phyloP scores from a whole-genome alignment of 495 filamentous ascomycete genomes.

The Daldinia caldariorum region DNA sequence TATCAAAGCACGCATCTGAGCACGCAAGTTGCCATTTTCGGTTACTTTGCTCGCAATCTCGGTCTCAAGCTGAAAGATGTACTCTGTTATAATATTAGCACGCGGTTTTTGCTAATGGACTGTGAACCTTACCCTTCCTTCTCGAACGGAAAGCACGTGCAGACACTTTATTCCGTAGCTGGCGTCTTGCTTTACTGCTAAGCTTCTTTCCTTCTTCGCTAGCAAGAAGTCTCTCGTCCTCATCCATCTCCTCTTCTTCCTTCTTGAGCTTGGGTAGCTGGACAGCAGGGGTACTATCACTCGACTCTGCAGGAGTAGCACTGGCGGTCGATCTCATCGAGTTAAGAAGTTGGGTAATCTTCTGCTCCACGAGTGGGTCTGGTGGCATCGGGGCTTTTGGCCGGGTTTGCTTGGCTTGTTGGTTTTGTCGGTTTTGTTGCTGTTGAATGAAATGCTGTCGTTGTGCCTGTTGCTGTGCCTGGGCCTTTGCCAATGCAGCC shows the following conservation, averaged over 20 bases:
- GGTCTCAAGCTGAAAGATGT: constrained; percentile 89
- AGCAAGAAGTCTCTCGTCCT: constrained; percentile 90
- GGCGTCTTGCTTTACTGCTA: constrained; percentile 90
- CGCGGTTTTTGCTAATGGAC: constrained; percentile 4
- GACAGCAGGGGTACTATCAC: constrained; percentile 60
- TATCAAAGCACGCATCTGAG: constrained; percentile 75
- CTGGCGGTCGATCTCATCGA: constrained; percentile 76
- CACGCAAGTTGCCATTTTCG: constrained; percentile 75
- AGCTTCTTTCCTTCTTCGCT: constrained; percentile 98
- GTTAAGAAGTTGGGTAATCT: constrained; percentile 83
- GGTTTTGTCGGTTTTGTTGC: constrained; percentile 46
- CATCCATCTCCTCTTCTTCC: constrained; percentile 98
- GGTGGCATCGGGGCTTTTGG: constrained; percentile 59
- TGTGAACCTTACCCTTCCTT: constrained; percentile 80
- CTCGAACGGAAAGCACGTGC: constrained; percentile 94
- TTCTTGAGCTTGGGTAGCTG: constrained; percentile 72
- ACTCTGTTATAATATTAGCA: constrained; percentile 75
- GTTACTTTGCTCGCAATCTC: constrained; percentile 78
- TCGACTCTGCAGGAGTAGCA: constrained; percentile 62
- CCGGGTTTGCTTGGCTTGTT: constrained; percentile 55
- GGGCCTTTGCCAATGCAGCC: constrained; percentile 80
- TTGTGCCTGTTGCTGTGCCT: constrained; percentile 76
- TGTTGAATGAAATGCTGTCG: constrained; percentile 66
- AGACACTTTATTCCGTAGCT: constrained; percentile 97
- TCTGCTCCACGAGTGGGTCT: constrained; percentile 81